Conservation (phyloP, 768 basidiomycete species). For the Boletus edulis region DNA sequence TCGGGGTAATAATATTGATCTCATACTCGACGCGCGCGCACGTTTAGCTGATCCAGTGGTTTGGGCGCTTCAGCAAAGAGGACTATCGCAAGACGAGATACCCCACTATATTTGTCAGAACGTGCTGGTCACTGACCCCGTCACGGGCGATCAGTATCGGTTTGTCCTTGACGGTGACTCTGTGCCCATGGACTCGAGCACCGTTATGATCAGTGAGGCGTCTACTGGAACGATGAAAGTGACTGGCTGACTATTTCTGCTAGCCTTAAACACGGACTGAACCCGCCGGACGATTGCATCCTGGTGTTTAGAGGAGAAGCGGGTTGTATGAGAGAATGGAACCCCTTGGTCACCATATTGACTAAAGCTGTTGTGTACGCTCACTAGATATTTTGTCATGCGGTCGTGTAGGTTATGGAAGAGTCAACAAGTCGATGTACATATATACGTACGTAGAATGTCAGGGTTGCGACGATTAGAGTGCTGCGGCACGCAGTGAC, state of each 20-base stretch:
- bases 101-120: slow-evolving; percentile 5
- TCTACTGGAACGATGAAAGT: background rate
- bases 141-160: slow-evolving; percentile 7
- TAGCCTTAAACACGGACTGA: background rate
- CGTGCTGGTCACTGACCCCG: background rate
- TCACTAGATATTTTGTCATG: no score
- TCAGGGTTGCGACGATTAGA: no score
- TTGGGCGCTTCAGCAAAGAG: background rate
- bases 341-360: no score
- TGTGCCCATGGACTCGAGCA: background rate
- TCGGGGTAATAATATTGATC: background rate
- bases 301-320: no score
- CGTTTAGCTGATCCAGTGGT: background rate
- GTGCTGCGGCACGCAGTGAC: no score
- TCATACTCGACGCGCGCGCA: no score
- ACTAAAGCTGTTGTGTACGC: no score
- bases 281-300: no score
- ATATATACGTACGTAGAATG: no score
- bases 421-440: no score
- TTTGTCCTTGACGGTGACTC: background rate
- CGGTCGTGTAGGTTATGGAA: no score
- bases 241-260: background rate
- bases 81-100: slow-evolving; percentile 3
- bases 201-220: slow-evolving; percentile 5
- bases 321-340: no score